Conservation (phyloP, 2,329 filamentous ascomycete species). For the Fusarium udum region DNA sequence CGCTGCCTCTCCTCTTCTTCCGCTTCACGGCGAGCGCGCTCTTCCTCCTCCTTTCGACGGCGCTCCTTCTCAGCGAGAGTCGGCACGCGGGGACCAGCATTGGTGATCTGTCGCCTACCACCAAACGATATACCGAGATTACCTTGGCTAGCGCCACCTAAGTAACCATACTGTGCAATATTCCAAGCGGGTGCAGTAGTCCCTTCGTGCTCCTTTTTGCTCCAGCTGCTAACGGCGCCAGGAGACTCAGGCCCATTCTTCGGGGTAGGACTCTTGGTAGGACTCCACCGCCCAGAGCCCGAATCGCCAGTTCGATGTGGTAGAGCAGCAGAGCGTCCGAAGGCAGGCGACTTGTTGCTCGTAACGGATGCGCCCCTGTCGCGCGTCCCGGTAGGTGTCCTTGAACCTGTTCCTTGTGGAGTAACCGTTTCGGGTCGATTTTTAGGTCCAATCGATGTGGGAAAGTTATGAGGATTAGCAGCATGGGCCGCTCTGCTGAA, state of each 20-base stretch:
- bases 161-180: conserved; percentile 97
- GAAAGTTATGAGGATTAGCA: conserved; percentile 78
- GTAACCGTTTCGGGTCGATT: conserved; percentile 67
- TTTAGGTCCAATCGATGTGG: conserved; percentile 79
- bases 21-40: conserved; percentile 64
- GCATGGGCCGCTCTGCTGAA: conserved; percentile 88
- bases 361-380: conserved; percentile 63
- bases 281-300: conserved; percentile 66
- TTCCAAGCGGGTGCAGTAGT: conserved; percentile 94
- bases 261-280: conserved; percentile 65
- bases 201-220: conserved; percentile 82
- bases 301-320: conserved; percentile 65
- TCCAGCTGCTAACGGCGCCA: conserved; percentile 83
- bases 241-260: conserved; percentile 62
- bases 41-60: conserved; percentile 66
- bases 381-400: conserved; percentile 58
- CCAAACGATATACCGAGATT: conserved; percentile 95
- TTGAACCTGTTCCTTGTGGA: conserved; percentile 70
- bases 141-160: conserved; percentile 95
- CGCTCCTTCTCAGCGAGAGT: conserved; percentile 87
- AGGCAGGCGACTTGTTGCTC: conserved; percentile 66
- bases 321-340: conserved; percentile 52
- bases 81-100: conserved; percentile 79
- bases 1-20: conserved; percentile 62
- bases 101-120: conserved; percentile 90